phyloP scores from a whole-genome alignment of 352 stramenopile genomes.

The Pythium periplocum region DNA sequence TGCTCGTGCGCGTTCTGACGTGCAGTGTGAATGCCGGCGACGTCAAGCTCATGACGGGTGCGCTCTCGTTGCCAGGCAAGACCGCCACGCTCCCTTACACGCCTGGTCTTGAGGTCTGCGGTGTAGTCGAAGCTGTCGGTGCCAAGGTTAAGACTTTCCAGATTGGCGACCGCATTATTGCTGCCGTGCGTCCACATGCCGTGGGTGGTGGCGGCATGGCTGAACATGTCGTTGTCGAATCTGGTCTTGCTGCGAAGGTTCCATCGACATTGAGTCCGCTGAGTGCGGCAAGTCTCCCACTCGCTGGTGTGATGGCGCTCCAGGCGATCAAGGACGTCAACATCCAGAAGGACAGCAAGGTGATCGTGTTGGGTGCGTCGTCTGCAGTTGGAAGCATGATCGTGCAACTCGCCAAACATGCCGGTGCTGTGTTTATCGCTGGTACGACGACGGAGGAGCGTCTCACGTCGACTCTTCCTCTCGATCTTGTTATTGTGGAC shows the following conservation, averaged over 20 bases:
- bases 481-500: conserved; percentile 27
- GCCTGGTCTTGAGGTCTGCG: conserved; percentile 32
- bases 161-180: conserved; percentile 29
- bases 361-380: conserved; percentile 68
- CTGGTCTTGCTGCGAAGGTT: conserved; percentile 12
- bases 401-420: conserved; percentile 48
- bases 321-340: conserved; percentile 20
- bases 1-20: conserved; percentile 27
- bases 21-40: conserved; percentile 24
- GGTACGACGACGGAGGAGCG: conserved; percentile 36
- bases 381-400: conserved; percentile 61
- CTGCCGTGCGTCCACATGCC: conserved; percentile 9
- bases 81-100: conserved; percentile 22
- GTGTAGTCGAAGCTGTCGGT: conserved; percentile 27
- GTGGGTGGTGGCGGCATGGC: conserved; percentile 16
- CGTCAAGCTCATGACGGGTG: conserved; percentile 23
- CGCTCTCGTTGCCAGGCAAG: conserved; percentile 18
- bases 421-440: conserved; percentile 49
- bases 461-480: conserved; percentile 29
- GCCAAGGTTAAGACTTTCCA: conserved; percentile 16
- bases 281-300: conserved; percentile 19
- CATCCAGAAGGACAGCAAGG: conserved; percentile 37
- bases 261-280: conserved; percentile 14
- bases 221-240: conserved; percentile 25
- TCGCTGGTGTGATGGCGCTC: conserved; percentile 23